Conservation (phyloP, 768 basidiomycete species). For the Candolleomyces eurysporus region DNA sequence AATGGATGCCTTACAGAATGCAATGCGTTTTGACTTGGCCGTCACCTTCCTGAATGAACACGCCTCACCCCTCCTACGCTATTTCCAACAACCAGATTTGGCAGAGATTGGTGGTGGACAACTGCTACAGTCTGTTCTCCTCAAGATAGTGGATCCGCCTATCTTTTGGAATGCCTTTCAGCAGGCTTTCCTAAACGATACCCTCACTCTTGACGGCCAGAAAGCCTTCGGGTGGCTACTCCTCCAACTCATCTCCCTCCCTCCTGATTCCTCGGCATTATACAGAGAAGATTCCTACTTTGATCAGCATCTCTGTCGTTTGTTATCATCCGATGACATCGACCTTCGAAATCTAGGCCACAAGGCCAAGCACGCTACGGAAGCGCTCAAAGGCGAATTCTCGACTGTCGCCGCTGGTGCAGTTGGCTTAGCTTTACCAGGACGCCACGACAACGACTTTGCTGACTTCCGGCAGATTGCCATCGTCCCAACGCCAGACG, state of each 20-base stretch:
- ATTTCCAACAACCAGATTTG: conserved; percentile 38
- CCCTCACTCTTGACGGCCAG: conserved; percentile 34
- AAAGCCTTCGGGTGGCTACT: conserved; percentile 48
- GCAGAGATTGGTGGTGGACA: conserved; percentile 39
- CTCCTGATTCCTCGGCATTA: conserved; percentile 27
- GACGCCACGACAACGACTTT: conserved; percentile 71
- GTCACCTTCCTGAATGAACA: conserved; percentile 40
- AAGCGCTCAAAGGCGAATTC: neutral
- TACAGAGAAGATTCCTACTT: conserved; percentile 40
- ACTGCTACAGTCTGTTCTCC: conserved; percentile 37
- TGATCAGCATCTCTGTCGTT: conserved; percentile 21
- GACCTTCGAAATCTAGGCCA: conserved; percentile 27
- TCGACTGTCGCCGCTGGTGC: neutral
- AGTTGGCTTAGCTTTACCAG: conserved; percentile 45
- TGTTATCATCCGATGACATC: conserved; percentile 24
- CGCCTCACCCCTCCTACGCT: conserved; percentile 30
- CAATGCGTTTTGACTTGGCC: conserved; percentile 40
- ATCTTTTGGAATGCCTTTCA: conserved; percentile 47
- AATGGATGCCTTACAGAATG: conserved; percentile 29
- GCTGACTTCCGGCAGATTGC: conserved; percentile 56
- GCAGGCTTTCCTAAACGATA: conserved; percentile 30
- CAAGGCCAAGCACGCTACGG: conserved; percentile 36
- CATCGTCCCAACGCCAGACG: conserved; percentile 64
- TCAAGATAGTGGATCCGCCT: conserved; percentile 45
- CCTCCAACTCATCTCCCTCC: conserved; percentile 42